Conservation (phyloP, 1,139 yeast species). For the Saccharomyces hybrid region DNA sequence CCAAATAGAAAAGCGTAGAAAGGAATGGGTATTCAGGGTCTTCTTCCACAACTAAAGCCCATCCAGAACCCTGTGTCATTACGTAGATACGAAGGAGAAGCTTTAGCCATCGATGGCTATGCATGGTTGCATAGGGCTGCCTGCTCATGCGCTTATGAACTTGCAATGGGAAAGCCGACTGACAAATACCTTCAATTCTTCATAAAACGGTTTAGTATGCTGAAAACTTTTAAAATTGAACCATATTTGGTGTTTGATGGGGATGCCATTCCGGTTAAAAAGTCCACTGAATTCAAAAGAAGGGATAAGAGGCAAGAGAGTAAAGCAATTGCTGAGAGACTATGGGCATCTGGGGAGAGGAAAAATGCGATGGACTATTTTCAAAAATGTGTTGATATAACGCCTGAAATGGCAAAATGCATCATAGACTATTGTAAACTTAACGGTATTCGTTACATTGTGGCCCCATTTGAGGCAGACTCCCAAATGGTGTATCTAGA, state of each 20-base stretch:
- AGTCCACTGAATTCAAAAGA: slow-evolving; percentile 64
- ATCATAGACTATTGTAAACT: slow-evolving; percentile 64
- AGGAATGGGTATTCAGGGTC: slow-evolving; percentile 72
- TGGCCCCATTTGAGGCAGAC: slow-evolving; percentile 98
- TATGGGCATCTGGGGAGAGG: slow-evolving; percentile 44
- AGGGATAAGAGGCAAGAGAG: slow-evolving; percentile 50
- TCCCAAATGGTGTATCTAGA: slow-evolving; percentile 93
- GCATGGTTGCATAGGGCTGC: slow-evolving; percentile 94
- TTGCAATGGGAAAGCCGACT: slow-evolving; percentile 68
- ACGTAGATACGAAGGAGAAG: slow-evolving; percentile 59
- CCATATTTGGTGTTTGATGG: slow-evolving; percentile 96
- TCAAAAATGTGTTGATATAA: slow-evolving; percentile 77
- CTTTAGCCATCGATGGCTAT: slow-evolving; percentile 87
- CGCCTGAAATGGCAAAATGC: slow-evolving; percentile 86
- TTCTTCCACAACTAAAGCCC: slow-evolving; percentile 68
- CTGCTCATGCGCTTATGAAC: slow-evolving; percentile 74
- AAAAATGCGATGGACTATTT: slow-evolving; percentile 60
- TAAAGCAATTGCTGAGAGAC: slow-evolving; percentile 46
- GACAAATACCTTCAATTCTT: slow-evolving; percentile 52
- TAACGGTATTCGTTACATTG: slow-evolving; percentile 59
- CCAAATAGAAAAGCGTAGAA: neutral
- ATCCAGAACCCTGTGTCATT: slow-evolving; percentile 58
- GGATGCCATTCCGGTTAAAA: slow-evolving; percentile 73
- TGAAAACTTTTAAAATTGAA: slow-evolving; percentile 58
- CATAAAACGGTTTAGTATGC: slow-evolving; percentile 58